phyloP scores from a whole-genome alignment of 139 green algal species.

The Desmodesmus armatus region DNA sequence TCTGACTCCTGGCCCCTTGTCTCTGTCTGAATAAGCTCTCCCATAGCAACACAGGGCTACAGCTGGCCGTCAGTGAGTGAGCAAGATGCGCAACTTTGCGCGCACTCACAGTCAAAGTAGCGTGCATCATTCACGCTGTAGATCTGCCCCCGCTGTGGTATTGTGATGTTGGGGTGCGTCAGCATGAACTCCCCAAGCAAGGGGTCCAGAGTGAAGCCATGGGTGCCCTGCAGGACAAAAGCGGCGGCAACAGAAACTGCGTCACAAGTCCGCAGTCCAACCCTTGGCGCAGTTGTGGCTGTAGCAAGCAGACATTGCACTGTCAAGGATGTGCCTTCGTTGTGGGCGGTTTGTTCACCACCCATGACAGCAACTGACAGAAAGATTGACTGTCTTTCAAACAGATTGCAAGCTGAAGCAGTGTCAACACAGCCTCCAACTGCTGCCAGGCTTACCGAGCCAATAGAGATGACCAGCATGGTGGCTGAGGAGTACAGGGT shows the following conservation, averaged over 20 bases:
- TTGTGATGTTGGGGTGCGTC: conserved; percentile 80
- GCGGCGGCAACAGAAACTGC: background rate
- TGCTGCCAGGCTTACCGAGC: conserved; percentile 6
- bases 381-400: background rate
- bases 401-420: background rate
- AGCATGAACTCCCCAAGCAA: conserved; percentile 84
- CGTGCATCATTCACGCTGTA: conserved; percentile 86
- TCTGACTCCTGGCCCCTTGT: too few relatives aligned
- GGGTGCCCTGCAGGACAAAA: conserved; percentile 35
- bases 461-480: conserved; percentile 53
- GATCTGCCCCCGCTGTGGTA: conserved; percentile 74
- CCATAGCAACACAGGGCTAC: too few relatives aligned
- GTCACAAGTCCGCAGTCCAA: too few relatives aligned
- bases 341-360: too few relatives aligned
- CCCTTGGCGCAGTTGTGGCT: too few relatives aligned
- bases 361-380: background rate
- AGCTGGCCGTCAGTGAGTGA: too few relatives aligned
- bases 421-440: too few relatives aligned
- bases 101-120: conserved; percentile 84
- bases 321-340: too few relatives aligned
- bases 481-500: conserved; percentile 70
- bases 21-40: too few relatives aligned
- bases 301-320: background rate
- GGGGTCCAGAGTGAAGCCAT: conserved; percentile 85
- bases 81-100: too few relatives aligned